Base-by-base conservation (phyloP, 768 basidiomycete genomes). In the Boletus barrowsii region DNA sequence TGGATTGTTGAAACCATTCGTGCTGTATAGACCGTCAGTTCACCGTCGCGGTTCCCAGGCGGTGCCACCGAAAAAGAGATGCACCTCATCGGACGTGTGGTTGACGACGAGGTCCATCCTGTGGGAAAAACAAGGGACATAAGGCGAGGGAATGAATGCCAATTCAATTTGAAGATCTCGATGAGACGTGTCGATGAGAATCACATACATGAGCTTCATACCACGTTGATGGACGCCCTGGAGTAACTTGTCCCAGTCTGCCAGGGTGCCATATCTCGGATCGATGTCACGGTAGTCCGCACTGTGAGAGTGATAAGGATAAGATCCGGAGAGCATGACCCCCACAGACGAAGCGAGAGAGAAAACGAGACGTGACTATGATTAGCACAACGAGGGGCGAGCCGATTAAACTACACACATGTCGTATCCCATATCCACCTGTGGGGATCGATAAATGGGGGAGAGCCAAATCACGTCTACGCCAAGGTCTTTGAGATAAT, bases 41-140 rank as follows among this genome's bases (percentile, higher is more conserved):
- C 39, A 39, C 32, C 10, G 15, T 35, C 10, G 10, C 44, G 26
- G n/a, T 30, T 43, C 43, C 5, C 20, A 47, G 18, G 26, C 26
- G 62, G 46, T 46, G 22, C 32, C 37, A 29, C 33, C n/a, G 35
- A 35, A 37, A 52, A 46, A 43, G 33, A 0, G 18, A 47, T 36
- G 33, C 37, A 82, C 84, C 77, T 86, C 79, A 68, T 83, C 78
- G 0, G 86, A 88, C 3, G 82, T 81, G 64, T 88, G 87, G 66
- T 89, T 89, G 10, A 84, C 83, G 24, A 89, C 89, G 1, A 90
- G 78, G 63, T 90, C 87, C 83, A 88, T 87, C 71, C 85, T 86
- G 65, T 44, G 57, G 46, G 20, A 40, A 45, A 35, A 35, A 35
- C 10, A 36, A 48, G 51, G 50, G 45, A 57, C 49, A 48, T 39